Conservation (phyloP, 768 basidiomycete species). For the Lactarius pseudohatsudake region DNA sequence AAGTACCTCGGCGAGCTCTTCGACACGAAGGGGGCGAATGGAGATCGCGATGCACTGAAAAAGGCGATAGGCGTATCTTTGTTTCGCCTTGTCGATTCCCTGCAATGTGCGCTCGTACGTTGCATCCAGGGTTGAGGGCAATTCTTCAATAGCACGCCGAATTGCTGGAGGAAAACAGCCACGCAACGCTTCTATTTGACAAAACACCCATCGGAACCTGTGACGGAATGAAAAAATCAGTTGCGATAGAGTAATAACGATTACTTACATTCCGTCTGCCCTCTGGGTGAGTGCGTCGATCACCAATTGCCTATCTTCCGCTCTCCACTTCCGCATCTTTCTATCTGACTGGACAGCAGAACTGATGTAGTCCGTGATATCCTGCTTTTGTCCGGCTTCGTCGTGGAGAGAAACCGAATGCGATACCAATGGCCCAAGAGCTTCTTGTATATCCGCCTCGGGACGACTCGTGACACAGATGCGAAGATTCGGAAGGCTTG, state of each 20-base stretch:
- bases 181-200: slow-evolving; percentile 15
- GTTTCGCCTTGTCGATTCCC: slow-evolving; percentile 11
- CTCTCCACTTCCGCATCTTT: slow-evolving; percentile 4
- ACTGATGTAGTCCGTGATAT: slow-evolving; percentile 7
- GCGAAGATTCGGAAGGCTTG: neutral
- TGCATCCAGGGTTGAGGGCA: slow-evolving; percentile 7
- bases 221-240: too few species aligned
- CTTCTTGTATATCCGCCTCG: slow-evolving; percentile 2
- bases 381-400: slow-evolving; percentile 4
- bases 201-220: slow-evolving; percentile 15
- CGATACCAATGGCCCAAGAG: neutral
- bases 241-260: neutral
- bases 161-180: neutral
- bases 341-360: neutral
- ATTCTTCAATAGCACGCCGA: neutral
- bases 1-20: slow-evolving; percentile 17
- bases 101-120: slow-evolving; percentile 11
- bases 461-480: slow-evolving; percentile 14
- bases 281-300: neutral
- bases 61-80: neutral
- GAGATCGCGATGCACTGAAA: slow-evolving; percentile 1
- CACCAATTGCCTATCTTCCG: slow-evolving; percentile 7
- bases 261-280: slow-evolving; percentile 12
- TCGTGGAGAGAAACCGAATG: slow-evolving; percentile 12
- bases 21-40: slow-evolving; percentile 10